phyloP scores from a whole-genome alignment of 805 yeast genomes.

The Vanderwaltozyma tropicalis region DNA sequence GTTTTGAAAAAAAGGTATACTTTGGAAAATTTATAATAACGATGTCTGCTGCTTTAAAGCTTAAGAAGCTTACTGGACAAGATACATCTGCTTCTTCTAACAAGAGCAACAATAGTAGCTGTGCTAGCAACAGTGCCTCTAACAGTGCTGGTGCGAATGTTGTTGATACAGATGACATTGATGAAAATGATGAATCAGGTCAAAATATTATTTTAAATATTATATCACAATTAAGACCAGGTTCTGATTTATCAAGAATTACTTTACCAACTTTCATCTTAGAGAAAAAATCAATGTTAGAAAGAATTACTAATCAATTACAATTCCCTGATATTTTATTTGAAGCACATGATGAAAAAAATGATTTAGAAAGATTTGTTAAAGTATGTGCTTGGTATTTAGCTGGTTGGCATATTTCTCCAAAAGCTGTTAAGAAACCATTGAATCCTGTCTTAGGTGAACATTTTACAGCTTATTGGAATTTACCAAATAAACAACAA shows the following conservation, averaged over 20 bases:
- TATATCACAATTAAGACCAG: constrained; percentile 85
- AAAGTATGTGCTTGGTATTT: constrained; percentile 80
- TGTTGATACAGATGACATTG: constrained; percentile 57
- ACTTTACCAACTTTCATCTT: constrained; percentile 92
- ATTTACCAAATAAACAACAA: constrained; percentile 54
- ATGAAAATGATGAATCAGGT: constrained; percentile 84
- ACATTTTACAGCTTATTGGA: constrained; percentile 87
- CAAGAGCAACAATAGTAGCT: too few species aligned
- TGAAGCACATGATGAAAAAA: constrained; percentile 50
- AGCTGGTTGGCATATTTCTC: constrained; percentile 96
- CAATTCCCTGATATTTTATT: constrained; percentile 69
- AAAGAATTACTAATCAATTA: constrained; percentile 81
- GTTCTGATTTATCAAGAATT: constrained; percentile 79
- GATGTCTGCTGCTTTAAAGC: too few species aligned
- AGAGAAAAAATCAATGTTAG: constrained; percentile 93
- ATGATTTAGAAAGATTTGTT: constrained; percentile 60
- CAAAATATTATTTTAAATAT: constrained; percentile 80
- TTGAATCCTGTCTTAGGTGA: constrained; percentile 92
- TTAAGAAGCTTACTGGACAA: too few species aligned
- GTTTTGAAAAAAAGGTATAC: too few species aligned
- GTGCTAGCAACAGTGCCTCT: neutral
- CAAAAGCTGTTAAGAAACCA: constrained; percentile 96
- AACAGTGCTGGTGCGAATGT: neutral
- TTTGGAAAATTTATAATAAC: too few species aligned
- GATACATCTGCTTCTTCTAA: too few species aligned